A percentile compares a stretch with the other conserved stretches of the same genome.
phyloP scores from a whole-genome alignment of 441 rosid species.

The Pelargonium australe region DNA sequence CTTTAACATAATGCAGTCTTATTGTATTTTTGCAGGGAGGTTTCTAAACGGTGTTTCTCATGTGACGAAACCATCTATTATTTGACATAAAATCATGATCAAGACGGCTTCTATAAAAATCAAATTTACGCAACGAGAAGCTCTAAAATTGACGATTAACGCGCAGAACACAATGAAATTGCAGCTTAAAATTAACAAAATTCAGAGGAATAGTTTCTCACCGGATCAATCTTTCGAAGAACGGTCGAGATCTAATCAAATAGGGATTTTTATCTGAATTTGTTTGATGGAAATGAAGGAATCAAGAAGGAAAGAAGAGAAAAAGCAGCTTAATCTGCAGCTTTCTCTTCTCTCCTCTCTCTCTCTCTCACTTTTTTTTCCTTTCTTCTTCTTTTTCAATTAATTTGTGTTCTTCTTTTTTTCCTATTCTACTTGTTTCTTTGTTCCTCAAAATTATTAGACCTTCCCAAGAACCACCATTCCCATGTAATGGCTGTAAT shows the following conservation, averaged over 20 bases:
- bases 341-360: conserved; percentile 3
- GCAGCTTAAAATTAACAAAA: too few relatives aligned
- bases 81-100: too few relatives aligned
- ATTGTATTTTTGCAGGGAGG: too few relatives aligned
- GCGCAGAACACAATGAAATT: too few relatives aligned
- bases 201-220: not conserved
- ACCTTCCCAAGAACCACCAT: not conserved
- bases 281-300: not conserved
- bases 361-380: too few relatives aligned
- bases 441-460: conserved; percentile 4
- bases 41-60: too few relatives aligned
- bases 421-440: not conserved
- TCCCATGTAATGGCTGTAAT: not conserved
- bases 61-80: too few relatives aligned
- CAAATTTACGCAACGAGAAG: too few relatives aligned
- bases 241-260: not conserved
- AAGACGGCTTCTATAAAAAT: too few relatives aligned
- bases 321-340: not conserved
- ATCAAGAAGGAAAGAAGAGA: not conserved
- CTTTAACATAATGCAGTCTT: too few relatives aligned
- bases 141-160: too few relatives aligned
- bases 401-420: not conserved
- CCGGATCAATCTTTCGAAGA: not conserved
- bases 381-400: too few relatives aligned
- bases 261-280: not conserved